Evolutionary conservation across 202 grass and related monocot species (phyloP), one percentile per base, ranked within the genome.

Genomic region (Eragrostis tef): DNA sequence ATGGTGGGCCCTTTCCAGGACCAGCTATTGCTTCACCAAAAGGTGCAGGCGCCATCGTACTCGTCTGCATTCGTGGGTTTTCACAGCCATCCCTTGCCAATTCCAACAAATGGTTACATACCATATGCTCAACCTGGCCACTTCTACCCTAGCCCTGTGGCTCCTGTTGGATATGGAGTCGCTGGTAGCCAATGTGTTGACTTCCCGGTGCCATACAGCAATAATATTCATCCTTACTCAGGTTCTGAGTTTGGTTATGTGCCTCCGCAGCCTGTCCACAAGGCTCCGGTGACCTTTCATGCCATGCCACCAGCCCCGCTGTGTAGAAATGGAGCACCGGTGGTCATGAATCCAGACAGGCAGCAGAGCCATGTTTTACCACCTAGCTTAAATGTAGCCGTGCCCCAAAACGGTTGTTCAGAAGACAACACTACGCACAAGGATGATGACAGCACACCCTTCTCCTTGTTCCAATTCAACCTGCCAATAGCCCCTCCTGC

Each of bases 381-480:
- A 20, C 75, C 81, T 42, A 68, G 78, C 27, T 16, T 58, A 57
- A 43, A 79, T 26, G 14, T 24, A 56, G 22, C n/a, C n/a, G 72
- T 12, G 6, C 10, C 3, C 20, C 71, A 84, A 75, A 87, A 78
- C 29, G 45, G 16, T 58, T 77, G 57, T 65, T 26, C 73, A 22
- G 87, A 74, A 78, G 64, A 81, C 39, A 70, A 16, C 15, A 19
- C 44, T 22, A 78, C 73, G 64, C 63, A 25, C 17, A 75, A 88
- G 31, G 82, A 78, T 58, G 87, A 86, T 6, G 64, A 56, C 1
- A 10, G 36, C 25, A 62, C 71, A 9, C 84, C 89, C 3, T 94
- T 94, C 71, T 94, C 93, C 11, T 77, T 94, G 64, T 94, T 94
- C 67, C 89, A 94, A 24, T 94, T 88, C 79, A 90, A 79, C 47